These are phyloP conservation scores for Aspergillus caelatus DNA, from an alignment of 2,329 filamentous ascomycete species.

Conservation along the genomic window DNA sequence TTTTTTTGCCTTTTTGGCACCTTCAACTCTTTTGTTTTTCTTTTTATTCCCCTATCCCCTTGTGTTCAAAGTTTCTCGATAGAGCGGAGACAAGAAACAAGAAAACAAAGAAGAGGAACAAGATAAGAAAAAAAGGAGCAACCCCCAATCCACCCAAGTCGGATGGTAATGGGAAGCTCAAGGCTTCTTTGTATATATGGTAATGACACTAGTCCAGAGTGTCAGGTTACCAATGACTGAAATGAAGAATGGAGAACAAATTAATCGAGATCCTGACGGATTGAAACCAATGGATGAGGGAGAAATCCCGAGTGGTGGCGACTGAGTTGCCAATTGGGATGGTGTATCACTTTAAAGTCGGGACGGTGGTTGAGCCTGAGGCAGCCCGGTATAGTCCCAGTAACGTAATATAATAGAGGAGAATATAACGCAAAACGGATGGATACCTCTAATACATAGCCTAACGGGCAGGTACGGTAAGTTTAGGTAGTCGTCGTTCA, in stretches of 20 bases:
- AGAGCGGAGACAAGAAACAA: constrained; percentile 3
- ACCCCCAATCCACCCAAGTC: not conserved
- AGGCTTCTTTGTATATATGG: constrained; percentile 4
- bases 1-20: not conserved
- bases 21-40: not conserved
- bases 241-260: constrained; percentile 2
- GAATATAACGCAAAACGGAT: not conserved
- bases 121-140: not conserved
- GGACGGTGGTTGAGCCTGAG: not conserved
- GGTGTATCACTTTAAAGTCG: not conserved
- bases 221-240: not conserved
- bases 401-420: constrained; percentile 13
- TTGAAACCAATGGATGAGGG: constrained; percentile 2
- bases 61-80: constrained; percentile 4
- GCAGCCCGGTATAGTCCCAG: not conserved
- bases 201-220: constrained; percentile 3
- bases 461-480: not conserved
- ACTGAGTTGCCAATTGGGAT: constrained; percentile 13
- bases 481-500: not conserved
- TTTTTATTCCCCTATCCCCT: not conserved
- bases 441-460: not conserved
- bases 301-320: constrained; percentile 13
- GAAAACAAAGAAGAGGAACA: not conserved
- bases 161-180: not conserved
- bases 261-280: constrained; percentile 6